A percentile compares a stretch with the other conserved stretches of the same genome.
phyloP scores from a whole-genome alignment of 1,139 yeast species.

The Candida labiduridarum region DNA sequence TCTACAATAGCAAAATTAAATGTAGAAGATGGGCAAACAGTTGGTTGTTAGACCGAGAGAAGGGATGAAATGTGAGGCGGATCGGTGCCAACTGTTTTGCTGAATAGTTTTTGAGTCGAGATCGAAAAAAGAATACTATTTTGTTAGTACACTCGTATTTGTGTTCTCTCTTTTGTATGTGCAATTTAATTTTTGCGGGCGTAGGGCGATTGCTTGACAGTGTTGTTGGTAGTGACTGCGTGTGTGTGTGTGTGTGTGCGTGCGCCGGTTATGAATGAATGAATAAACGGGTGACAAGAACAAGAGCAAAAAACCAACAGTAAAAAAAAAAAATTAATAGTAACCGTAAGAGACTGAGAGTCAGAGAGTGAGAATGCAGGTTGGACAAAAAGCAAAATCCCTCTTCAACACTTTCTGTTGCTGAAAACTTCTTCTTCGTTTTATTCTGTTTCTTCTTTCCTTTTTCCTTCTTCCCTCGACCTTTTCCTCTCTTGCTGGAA shows the following conservation, averaged over 20 bases:
- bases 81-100: neutral
- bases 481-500: too few species aligned
- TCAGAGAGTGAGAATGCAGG: neutral
- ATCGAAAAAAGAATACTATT: neutral
- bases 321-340: neutral
- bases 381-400: constrained; percentile 1
- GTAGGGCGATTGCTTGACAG: too few species aligned
- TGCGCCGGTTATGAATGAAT: neutral
- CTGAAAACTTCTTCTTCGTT: neutral
- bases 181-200: too few species aligned
- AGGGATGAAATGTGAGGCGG: neutral
- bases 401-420: neutral
- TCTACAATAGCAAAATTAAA: too few species aligned
- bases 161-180: too few species aligned
- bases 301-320: neutral
- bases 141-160: neutral
- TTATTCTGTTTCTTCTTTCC: neutral
- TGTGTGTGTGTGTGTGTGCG: too few species aligned
- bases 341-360: neutral
- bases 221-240: too few species aligned
- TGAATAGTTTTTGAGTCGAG: neutral
- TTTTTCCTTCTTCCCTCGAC: neutral
- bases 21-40: too few species aligned
- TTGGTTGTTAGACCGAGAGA: neutral
- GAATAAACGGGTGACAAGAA: too few species aligned